These are phyloP conservation scores for Mycena capillaripes DNA, from an alignment of 768 basidiomycete genomes.

Conservation along the genomic window DNA sequence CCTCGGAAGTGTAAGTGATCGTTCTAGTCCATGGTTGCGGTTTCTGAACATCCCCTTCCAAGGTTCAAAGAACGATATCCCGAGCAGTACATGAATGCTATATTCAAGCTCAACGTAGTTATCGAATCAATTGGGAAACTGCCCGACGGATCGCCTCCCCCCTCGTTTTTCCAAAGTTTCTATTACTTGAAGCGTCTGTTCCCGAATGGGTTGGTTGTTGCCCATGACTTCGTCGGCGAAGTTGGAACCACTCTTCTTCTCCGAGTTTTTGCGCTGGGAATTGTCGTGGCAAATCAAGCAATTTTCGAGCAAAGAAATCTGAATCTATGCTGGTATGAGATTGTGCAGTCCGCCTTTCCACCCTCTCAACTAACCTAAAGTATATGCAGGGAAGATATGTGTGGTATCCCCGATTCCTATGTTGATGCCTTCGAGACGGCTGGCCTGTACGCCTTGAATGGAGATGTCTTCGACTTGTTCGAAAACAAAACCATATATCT, in stretches of 20 bases:
- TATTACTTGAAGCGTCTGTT: conserved; percentile 26
- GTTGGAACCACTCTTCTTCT: conserved; percentile 17
- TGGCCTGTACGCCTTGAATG: conserved; percentile 18
- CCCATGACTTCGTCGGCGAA: conserved; percentile 9
- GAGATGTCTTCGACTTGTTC: conserved; percentile 28
- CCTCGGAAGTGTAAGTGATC: background rate
- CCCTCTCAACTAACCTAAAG: background rate
- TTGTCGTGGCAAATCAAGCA: conserved; percentile 20
- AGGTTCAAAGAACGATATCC: conserved; percentile 14
- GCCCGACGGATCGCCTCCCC: conserved; percentile 26
- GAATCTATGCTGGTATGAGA: conserved; percentile 15
- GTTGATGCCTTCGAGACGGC: conserved; percentile 20
- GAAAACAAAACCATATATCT: conserved; percentile 16
- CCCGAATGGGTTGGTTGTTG: conserved; percentile 22
- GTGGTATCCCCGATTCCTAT: conserved; percentile 17
- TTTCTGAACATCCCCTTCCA: background rate
- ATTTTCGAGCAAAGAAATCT: conserved; percentile 22
- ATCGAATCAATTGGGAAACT: conserved; percentile 12
- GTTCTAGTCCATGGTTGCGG: too few species aligned
- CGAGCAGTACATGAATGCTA: conserved; percentile 15
- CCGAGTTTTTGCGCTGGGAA: conserved; percentile 18
- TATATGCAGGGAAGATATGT: conserved; percentile 18
- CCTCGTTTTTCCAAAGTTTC: conserved; percentile 21
- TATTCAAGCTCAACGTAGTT: conserved; percentile 9
- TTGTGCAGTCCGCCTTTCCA: background rate